These are phyloP conservation scores for Gremmenia infestans DNA, from an alignment of 2,329 filamentous ascomycete species.

Conservation along the genomic window DNA sequence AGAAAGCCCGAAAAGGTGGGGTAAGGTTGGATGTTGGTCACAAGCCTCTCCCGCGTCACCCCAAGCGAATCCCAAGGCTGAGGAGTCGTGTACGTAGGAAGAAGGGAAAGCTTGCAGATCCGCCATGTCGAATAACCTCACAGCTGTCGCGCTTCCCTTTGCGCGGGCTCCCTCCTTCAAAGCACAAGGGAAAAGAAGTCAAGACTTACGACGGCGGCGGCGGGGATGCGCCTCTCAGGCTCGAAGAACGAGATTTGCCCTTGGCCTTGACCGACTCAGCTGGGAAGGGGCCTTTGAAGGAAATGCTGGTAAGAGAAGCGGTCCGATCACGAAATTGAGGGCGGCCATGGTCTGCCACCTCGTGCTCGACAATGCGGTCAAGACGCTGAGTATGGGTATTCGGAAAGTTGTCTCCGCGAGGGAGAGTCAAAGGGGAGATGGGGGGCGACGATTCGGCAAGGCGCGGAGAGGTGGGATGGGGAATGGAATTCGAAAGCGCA, in stretches of 20 bases:
- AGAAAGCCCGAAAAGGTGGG: conserved; percentile 12
- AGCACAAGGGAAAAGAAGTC: conserved; percentile 1
- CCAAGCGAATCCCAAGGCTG: conserved; percentile 18
- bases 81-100: conserved; percentile 2
- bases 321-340: conserved; percentile 4
- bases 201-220: conserved; percentile 34
- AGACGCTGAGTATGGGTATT: conserved; percentile 22
- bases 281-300: conserved; percentile 18
- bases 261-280: conserved; percentile 1
- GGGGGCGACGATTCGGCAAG: conserved; percentile 12
- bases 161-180: neutral
- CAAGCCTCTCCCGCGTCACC: conserved; percentile 11
- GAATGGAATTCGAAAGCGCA: neutral
- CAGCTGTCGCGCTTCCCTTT: neutral
- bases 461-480: neutral
- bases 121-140: conserved; percentile 3
- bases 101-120: conserved; percentile 6
- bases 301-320: conserved; percentile 25
- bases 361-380: conserved; percentile 30
- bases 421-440: conserved; percentile 18
- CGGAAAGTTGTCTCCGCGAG: conserved; percentile 6
- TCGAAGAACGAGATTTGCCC: conserved; percentile 9
- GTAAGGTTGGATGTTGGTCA: conserved; percentile 12
- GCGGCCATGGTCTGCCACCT: conserved; percentile 24
- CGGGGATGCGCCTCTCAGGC: conserved; percentile 32